Conservation (phyloP, 768 basidiomycete species). For the Amanita rimosa region DNA sequence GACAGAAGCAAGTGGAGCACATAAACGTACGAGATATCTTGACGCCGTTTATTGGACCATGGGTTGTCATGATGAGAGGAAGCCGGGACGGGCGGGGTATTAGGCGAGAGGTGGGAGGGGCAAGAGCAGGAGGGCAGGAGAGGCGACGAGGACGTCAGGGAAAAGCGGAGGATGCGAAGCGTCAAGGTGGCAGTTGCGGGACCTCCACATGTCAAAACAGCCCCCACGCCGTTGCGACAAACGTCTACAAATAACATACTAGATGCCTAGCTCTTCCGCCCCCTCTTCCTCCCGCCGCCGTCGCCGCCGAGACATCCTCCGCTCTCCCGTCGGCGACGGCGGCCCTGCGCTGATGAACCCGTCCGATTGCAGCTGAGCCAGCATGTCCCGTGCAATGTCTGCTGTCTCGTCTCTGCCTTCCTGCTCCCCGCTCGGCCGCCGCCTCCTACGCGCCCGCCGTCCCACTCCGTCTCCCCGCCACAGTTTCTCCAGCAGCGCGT, state of each 20-base stretch:
- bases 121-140: not conserved
- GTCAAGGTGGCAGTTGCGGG: not conserved
- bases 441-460: slow-evolving; percentile 40
- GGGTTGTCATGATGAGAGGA: slow-evolving; percentile 45
- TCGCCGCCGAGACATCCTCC: not conserved
- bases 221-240: not conserved
- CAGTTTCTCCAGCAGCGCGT: slow-evolving; percentile 60
- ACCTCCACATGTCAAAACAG: not conserved
- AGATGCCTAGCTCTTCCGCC: not conserved
- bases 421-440: slow-evolving; percentile 25
- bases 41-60: slow-evolving; percentile 80
- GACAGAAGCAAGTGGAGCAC: slow-evolving; percentile 11
- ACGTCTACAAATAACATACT: slow-evolving; percentile 1
- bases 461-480: slow-evolving; percentile 56
- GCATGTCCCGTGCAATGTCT: slow-evolving; percentile 62
- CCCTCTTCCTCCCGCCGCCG: not conserved
- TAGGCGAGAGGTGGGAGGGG: not conserved
- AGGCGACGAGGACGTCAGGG: slow-evolving; percentile 1
- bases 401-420: slow-evolving; percentile 32
- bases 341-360: slow-evolving; percentile 49
- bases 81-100: not conserved
- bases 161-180: not conserved
- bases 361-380: slow-evolving; percentile 61
- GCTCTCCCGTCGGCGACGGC: slow-evolving; percentile 15
- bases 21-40: slow-evolving; percentile 69